Conservation (phyloP, 1,284 basidiomycete species). For the Amylostereum areolatum region DNA sequence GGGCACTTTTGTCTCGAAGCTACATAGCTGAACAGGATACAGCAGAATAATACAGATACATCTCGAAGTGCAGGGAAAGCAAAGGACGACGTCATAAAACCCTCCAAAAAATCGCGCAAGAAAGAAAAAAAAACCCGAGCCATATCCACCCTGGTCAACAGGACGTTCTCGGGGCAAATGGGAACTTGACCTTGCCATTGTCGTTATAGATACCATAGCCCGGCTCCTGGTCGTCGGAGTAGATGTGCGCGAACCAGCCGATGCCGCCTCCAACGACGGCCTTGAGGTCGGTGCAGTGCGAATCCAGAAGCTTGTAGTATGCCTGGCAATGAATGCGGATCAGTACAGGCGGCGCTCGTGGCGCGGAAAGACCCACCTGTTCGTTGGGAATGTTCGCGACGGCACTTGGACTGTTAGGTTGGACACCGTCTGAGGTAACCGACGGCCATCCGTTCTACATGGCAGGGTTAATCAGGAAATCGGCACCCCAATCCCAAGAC, state of each 20-base stretch:
- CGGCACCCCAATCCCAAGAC: neutral
- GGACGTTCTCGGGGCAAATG: slow-evolving; percentile 34
- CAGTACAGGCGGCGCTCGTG: neutral
- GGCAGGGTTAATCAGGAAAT: neutral
- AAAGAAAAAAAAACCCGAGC: too few relatives aligned
- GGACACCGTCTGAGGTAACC: slow-evolving; percentile 44
- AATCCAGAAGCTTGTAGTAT: slow-evolving; percentile 63
- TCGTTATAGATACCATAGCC: slow-evolving; percentile 60
- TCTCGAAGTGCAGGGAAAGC: too few relatives aligned
- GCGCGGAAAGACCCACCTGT: slow-evolving; percentile 29
- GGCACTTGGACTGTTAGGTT: slow-evolving; percentile 47
- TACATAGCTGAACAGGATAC: too few relatives aligned
- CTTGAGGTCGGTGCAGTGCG: slow-evolving; percentile 58
- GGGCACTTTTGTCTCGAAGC: too few relatives aligned
- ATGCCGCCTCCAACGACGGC: slow-evolving; percentile 51
- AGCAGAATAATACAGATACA: too few relatives aligned
- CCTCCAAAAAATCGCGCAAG: too few relatives aligned
- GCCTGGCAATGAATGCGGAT: slow-evolving; percentile 27
- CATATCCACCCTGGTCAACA: slow-evolving; percentile 16
- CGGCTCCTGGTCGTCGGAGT: slow-evolving; percentile 57
- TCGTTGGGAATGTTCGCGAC: slow-evolving; percentile 56
- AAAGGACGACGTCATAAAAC: too few relatives aligned
- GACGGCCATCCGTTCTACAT: slow-evolving; percentile 72
- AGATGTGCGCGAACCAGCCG: slow-evolving; percentile 79
- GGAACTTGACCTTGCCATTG: slow-evolving; percentile 45